A percentile compares a stretch with the other conserved stretches of the same genome.
phyloP scores from a whole-genome alignment of 202 grass and related monocot genomes.

The Panicum hallii region DNA sequence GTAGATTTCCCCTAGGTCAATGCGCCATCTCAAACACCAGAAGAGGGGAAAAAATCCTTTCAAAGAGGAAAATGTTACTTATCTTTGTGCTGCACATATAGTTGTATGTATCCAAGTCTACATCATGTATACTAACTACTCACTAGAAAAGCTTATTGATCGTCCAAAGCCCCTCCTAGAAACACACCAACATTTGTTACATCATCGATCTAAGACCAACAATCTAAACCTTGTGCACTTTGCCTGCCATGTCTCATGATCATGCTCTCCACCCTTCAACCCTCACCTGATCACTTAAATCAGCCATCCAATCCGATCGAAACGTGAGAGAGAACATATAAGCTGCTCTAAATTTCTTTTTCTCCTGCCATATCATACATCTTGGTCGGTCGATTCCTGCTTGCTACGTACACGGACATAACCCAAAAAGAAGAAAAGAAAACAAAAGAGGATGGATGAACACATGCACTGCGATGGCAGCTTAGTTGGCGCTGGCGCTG shows the following conservation, averaged over 20 bases:
- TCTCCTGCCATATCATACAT: constrained; percentile 34
- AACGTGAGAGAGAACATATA: background rate
- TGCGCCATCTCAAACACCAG: no score
- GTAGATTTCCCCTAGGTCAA: no score
- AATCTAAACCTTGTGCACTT: constrained; percentile 10
- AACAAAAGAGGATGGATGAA: background rate
- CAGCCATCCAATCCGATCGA: background rate
- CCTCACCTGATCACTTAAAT: background rate
- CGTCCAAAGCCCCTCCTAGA: no score
- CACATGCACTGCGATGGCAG: background rate
- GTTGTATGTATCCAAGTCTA: no score
- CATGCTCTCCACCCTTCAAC: background rate
- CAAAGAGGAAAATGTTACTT: no score
- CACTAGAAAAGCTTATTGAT: no score
- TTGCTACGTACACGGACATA: constrained; percentile 36
- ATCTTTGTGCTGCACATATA: no score
- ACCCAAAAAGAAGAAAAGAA: background rate
- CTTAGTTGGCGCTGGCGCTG: background rate
- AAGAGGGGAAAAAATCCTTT: no score
- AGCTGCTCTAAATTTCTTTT: constrained; percentile 13
- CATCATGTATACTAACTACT: no score
- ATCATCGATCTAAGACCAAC: no score
- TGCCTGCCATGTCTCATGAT: background rate
- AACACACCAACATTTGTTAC: no score
- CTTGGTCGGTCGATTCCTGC: constrained; percentile 31